Evolutionary conservation across 805 yeast species (phyloP).

Genomic region (Torulaspora maleeae): DNA sequence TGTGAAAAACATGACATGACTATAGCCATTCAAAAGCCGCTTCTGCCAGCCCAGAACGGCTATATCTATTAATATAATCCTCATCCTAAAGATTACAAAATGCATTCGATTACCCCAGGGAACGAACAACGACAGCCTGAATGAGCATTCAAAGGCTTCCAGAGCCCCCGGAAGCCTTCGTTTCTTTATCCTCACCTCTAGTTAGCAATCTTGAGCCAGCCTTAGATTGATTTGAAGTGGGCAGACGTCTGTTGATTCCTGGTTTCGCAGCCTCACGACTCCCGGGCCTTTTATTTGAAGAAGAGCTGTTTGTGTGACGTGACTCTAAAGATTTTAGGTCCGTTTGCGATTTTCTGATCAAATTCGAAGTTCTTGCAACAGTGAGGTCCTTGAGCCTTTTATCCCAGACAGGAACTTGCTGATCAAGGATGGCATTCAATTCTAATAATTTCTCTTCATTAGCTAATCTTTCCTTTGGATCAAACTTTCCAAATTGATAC

Average conservation of each 20-base stretch:
- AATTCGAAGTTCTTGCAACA: slow-evolving; percentile 42
- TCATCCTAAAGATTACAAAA: no score
- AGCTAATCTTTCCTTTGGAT: slow-evolving; percentile 66
- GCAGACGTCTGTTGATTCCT: slow-evolving; percentile 2
- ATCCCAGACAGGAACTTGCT: slow-evolving; percentile 63
- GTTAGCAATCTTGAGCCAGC: slow-evolving; percentile 4
- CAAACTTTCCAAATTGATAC: slow-evolving; percentile 55
- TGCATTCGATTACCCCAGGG: no score
- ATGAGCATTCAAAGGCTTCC: neutral
- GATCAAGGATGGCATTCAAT: slow-evolving; percentile 58
- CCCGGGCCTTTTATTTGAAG: slow-evolving; percentile 1
- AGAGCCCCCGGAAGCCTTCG: neutral
- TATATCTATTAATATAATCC: no score
- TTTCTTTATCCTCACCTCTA: slow-evolving; percentile 1
- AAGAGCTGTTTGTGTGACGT: neutral
- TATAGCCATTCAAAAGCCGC: no score
- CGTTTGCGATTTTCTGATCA: slow-evolving; percentile 31
- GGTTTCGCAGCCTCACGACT: neutral
- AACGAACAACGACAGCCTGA: neutral
- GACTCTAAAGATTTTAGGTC: slow-evolving; percentile 17
- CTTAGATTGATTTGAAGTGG: slow-evolving; percentile 2
- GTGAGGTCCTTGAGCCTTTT: slow-evolving; percentile 63
- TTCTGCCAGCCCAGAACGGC: no score
- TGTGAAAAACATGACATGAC: no score
- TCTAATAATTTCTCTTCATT: slow-evolving; percentile 74